Base-by-base conservation (phyloP, 495 filamentous ascomycete species). In the Neurospora tetrasperma region DNA sequence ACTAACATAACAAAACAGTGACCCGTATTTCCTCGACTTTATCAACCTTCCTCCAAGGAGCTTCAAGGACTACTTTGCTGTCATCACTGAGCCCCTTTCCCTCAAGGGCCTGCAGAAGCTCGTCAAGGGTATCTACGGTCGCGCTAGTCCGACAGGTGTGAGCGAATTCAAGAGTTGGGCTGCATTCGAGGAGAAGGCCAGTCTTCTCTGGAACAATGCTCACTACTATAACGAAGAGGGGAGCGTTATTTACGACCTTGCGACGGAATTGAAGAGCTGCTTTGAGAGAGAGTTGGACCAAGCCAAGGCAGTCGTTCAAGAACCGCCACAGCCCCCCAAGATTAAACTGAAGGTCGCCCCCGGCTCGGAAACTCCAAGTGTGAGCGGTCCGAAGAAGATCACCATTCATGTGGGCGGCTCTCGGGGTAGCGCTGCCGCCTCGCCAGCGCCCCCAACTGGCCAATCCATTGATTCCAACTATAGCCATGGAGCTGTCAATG, bases 191-290 rank as follows among this genome's bases (percentile, higher is more conserved):
- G 88, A 91, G 14, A 92, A 91, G 73, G 84, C 92, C 66, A 89
- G 86, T 74, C 87, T 90, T 71, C 90, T 97, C 40, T 96, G 93
- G 92, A 87, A 85, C 44, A 97, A 97, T 82, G 94, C 94, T 5
- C 89, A 90, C 69, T 87, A 89, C 40, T 97, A 94, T 81, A 97
- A 97, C 75, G 94, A 96, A 76, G 94, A 96, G 76, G 92, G 87
- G 4, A 97, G 94, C 76, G 89, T 90, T 18, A 91, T 97, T 46
- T 90, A 86, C 70, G 82, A 85, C 23, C 84, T 94, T 71, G 92
- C 93, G 23, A 88, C 88, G 23, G 86, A 93, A 42, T 86, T 97
- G 14, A 88, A 96, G 90, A 79, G 86, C 75, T 84, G 85, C 72
- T 95, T 97, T 75, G 81, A 87, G 38, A 82, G 86, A 41, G 85